Evolutionary conservation across 1,284 basidiomycete species (phyloP).

Genomic region (Ganoderma meredithae): DNA sequence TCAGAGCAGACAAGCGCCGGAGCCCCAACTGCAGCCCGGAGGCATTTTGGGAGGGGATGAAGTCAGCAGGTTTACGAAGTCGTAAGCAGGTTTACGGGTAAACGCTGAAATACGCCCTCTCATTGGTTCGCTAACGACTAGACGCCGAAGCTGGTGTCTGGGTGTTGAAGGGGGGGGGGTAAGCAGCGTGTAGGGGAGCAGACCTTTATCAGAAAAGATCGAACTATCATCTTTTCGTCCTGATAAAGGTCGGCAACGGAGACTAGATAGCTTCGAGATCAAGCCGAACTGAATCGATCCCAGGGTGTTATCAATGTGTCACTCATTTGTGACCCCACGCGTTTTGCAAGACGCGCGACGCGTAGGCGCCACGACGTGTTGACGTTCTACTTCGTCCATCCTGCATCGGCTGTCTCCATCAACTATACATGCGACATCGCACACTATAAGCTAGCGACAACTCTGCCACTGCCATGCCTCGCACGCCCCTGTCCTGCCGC

Average conservation of each 20-base stretch:
- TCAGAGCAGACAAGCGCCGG: too few species aligned
- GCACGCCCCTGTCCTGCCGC: conserved; percentile 55
- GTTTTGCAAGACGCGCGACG: conserved; percentile 3
- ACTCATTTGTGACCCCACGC: not conserved
- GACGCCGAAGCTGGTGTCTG: too few species aligned
- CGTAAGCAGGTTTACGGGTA: too few species aligned
- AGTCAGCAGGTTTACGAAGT: too few species aligned
- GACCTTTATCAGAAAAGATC: conserved; percentile 1
- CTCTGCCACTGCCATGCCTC: conserved; percentile 30
- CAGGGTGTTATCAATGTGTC: not conserved
- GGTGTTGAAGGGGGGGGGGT: not conserved
- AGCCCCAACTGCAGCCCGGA: too few species aligned
- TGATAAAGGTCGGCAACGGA: too few species aligned
- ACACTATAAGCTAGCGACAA: not conserved
- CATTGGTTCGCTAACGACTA: too few species aligned
- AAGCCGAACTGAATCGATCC: not conserved
- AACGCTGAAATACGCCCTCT: too few species aligned
- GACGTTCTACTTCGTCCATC: not conserved
- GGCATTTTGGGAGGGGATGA: too few species aligned
- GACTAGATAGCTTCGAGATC: too few species aligned
- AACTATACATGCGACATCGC: not conserved
- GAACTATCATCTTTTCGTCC: not conserved
- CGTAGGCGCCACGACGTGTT: conserved; percentile 1
- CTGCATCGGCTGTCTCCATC: too few species aligned
- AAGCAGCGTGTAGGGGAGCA: not conserved